phyloP scores from a whole-genome alignment of 2,329 filamentous ascomycete species.

The Nannizziopsis arthrosporioides region DNA sequence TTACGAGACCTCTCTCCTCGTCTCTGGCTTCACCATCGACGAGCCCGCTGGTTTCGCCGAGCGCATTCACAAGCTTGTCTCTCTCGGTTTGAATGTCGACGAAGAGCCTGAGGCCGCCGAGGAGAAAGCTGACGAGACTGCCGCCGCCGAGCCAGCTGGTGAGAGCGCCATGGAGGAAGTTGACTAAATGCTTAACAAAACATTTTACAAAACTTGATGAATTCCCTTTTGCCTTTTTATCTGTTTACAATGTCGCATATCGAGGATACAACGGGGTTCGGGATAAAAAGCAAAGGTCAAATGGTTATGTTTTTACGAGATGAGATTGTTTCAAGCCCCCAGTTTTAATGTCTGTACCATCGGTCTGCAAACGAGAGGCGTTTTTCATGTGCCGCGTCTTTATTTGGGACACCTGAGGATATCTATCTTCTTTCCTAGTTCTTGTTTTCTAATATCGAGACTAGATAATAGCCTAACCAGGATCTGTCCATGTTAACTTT shows the following conservation, averaged over 20 bases:
- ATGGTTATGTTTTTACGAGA: constrained; percentile 10
- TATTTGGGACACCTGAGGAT: not conserved
- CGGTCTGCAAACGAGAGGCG: constrained; percentile 2
- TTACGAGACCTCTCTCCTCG: constrained; percentile 96
- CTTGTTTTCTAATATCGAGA: not conserved
- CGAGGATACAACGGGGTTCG: constrained; percentile 11
- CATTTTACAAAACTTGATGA: constrained; percentile 6
- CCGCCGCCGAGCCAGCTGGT: constrained; percentile 53
- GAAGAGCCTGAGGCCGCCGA: constrained; percentile 65
- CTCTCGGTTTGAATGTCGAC: constrained; percentile 92
- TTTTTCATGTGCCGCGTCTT: not conserved
- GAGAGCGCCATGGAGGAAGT: constrained; percentile 99
- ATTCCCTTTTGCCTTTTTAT: constrained; percentile 2
- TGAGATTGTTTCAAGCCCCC: constrained; percentile 2
- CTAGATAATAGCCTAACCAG: constrained; percentile 3
- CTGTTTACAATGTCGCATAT: constrained; percentile 1
- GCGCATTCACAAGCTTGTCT: constrained; percentile 99
- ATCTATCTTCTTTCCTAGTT: not conserved
- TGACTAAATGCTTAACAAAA: constrained; percentile 53
- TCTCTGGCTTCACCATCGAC: constrained; percentile 98
- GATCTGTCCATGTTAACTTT: not conserved
- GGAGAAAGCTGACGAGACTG: constrained; percentile 47
- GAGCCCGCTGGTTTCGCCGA: constrained; percentile 96
- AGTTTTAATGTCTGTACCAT: constrained; percentile 6
- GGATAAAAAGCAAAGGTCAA: constrained; percentile 9